Evolutionary conservation across 2,329 filamentous ascomycete species (phyloP).

Genomic region (Dothiorella sarmentorum): DNA sequence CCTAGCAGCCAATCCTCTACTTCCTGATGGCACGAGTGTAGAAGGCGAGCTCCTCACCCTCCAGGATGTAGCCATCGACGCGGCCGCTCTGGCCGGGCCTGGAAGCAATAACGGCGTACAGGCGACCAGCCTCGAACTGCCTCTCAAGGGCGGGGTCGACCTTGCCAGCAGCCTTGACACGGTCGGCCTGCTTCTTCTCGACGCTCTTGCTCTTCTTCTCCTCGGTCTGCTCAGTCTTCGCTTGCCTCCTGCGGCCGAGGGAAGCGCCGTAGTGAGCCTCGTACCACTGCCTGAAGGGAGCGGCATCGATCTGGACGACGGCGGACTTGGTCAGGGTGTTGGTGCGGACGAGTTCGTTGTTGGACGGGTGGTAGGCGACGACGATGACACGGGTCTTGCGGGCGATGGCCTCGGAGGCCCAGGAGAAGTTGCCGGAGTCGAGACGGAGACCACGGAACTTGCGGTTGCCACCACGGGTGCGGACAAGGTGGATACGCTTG

Average conservation of each 20-base stretch:
- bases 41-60: conserved; percentile 99
- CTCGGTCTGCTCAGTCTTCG: conserved; percentile 66
- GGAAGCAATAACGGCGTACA: conserved; percentile 89
- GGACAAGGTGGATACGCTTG: conserved; percentile 95
- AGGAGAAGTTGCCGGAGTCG: conserved; percentile 98
- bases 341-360: conserved; percentile 99
- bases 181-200: conserved; percentile 92
- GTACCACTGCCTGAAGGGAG: conserved; percentile 99
- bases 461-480: conserved; percentile 96
- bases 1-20: conserved; percentile 55
- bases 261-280: conserved; percentile 97
- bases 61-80: conserved; percentile 94
- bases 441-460: conserved; percentile 99
- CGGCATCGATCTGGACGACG: conserved; percentile 97
- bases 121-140: conserved; percentile 98
- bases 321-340: conserved; percentile 99
- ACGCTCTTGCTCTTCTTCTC: conserved; percentile 95
- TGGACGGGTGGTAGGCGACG: conserved; percentile 98
- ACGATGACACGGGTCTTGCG: conserved; percentile 99
- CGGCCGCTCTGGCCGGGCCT: conserved; percentile 96
- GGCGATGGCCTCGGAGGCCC: conserved; percentile 95
- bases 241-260: conserved; percentile 87
- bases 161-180: conserved; percentile 82
- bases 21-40: conserved; percentile 99
- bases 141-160: conserved; percentile 89